Evolutionary conservation across 257 asterid genomes (phyloP), one percentile per base, ranked within the genome.

Genomic region (Scutellaria barbata): DNA sequence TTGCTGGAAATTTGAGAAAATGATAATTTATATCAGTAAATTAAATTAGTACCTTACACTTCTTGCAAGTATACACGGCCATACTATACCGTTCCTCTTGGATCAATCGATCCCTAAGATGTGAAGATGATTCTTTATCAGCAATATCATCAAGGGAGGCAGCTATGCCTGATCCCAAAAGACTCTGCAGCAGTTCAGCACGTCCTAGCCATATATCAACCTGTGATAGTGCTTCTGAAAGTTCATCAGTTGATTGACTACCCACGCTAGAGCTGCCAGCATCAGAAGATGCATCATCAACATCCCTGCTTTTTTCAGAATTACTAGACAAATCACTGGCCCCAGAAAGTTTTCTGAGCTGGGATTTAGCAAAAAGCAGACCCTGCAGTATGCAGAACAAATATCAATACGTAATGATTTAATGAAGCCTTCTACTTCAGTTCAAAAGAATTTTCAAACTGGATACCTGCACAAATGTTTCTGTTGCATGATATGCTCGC

Each of bases 31-130:
- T 69, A 68, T 25, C 12, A 50, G 20, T 86, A 61, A 66, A 68
- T 25, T 86, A 61, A 66, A 68, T 25, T 14, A 50, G 30, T 86
- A 91, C 99, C 95, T 94, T 94, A 76, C 99, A 91, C 96, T 94
- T 94, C 88, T 83, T 94, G 94, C 92, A 84, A 58, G 99, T 89
- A 76, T 94, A 94, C 18, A 94, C 96, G 78, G 99, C 97, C 99
- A 94, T 94, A 81, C 99, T 91, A 78, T 94, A 94, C 54, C 89
- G 81, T 80, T 94, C 99, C 72, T 94, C 97, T 59, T 79, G 87
- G 81, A 91, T 85, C 81, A 94, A 77, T 71, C 99, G 88, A 77
- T 94, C 93, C 74, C 99, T 85, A 76, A 94, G 99, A 80, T 10
- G 90, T 80, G 81, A 88, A 56, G 99, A 88, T 42, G 99, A 89